These are phyloP conservation scores for Zygotorulaspora sp. DNA, from an alignment of 805 yeast genomes.

Conservation along the genomic window DNA sequence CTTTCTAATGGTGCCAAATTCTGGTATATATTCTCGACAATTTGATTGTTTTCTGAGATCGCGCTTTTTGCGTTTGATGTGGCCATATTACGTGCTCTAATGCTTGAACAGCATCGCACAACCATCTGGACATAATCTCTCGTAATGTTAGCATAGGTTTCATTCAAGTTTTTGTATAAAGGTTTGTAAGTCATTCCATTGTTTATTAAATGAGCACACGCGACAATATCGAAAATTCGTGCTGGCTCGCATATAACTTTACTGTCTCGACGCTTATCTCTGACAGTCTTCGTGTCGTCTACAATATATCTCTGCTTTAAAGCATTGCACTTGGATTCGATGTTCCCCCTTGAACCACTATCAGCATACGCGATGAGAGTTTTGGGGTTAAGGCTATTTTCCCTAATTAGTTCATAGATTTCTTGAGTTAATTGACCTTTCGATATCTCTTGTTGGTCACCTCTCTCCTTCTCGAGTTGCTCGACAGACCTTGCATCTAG, in stretches of 20 bases:
- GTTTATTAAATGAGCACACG: slow-evolving; percentile 33
- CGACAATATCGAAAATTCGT: slow-evolving; percentile 25
- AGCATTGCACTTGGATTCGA: slow-evolving; percentile 20
- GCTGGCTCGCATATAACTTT: slow-evolving; percentile 32
- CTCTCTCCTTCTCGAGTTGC: slow-evolving; percentile 23
- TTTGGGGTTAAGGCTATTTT: slow-evolving; percentile 20
- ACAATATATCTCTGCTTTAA: slow-evolving; percentile 25
- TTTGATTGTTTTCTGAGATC: slow-evolving; percentile 11
- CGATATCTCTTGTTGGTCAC: slow-evolving; percentile 22
- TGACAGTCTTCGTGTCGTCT: slow-evolving; percentile 20
- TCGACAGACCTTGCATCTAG: slow-evolving; percentile 16
- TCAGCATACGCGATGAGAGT: slow-evolving; percentile 21
- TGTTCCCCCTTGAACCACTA: slow-evolving; percentile 17
- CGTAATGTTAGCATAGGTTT: slow-evolving; percentile 28
- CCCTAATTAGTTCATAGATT: slow-evolving; percentile 25
- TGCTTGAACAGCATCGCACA: slow-evolving; percentile 28
- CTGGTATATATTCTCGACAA: slow-evolving; percentile 18
- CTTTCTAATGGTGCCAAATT: slow-evolving; percentile 27
- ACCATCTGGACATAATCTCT: slow-evolving; percentile 18
- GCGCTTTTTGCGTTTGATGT: slow-evolving; percentile 7
- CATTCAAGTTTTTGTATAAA: slow-evolving; percentile 17
- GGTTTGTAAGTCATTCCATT: slow-evolving; percentile 20
- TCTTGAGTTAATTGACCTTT: slow-evolving; percentile 29
- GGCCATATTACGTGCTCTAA: slow-evolving; percentile 22
- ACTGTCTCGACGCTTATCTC: slow-evolving; percentile 23